Conservation (phyloP, 306 rosid genomes). For the Arachis stenosperma region DNA sequence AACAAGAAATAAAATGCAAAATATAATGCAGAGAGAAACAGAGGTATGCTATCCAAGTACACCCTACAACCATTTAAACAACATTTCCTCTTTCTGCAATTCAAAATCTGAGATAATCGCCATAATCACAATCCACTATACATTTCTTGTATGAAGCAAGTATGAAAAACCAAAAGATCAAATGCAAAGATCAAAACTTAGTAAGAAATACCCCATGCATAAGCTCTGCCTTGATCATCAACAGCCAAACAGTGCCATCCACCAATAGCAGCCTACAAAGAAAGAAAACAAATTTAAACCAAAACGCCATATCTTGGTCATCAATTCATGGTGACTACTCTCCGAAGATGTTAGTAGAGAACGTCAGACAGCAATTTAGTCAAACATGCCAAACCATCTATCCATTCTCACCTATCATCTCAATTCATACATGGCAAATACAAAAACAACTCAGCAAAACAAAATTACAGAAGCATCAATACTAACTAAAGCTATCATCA, state of each 20-base stretch:
- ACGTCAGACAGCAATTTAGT: too few relatives aligned
- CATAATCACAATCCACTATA: neutral
- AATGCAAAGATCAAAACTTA: neutral
- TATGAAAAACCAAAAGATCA: constrained; percentile 24
- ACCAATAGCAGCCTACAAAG: constrained; percentile 87
- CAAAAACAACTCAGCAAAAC: too few relatives aligned
- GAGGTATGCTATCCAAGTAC: neutral
- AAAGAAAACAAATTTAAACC: neutral
- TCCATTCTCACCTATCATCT: too few relatives aligned
- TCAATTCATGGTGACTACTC: neutral
- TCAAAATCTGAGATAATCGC: neutral
- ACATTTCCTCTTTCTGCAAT: constrained; percentile 1
- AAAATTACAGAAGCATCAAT: neutral
- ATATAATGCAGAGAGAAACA: neutral
- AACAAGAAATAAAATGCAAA: neutral
- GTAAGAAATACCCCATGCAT: constrained; percentile 81
- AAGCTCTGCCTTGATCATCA: constrained; percentile 95
- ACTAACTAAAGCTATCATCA: neutral
- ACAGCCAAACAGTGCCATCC: constrained; percentile 99
- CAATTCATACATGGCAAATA: too few relatives aligned
- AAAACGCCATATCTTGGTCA: constrained; percentile 4
- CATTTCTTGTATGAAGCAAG: constrained; percentile 21
- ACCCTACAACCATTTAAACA: neutral
- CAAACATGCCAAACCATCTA: too few relatives aligned
- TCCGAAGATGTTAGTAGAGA: too few relatives aligned